Evolutionary conservation across 768 basidiomycete species (phyloP), one percentile per base, ranked within the genome.

Genomic region (Mycena crocata): DNA sequence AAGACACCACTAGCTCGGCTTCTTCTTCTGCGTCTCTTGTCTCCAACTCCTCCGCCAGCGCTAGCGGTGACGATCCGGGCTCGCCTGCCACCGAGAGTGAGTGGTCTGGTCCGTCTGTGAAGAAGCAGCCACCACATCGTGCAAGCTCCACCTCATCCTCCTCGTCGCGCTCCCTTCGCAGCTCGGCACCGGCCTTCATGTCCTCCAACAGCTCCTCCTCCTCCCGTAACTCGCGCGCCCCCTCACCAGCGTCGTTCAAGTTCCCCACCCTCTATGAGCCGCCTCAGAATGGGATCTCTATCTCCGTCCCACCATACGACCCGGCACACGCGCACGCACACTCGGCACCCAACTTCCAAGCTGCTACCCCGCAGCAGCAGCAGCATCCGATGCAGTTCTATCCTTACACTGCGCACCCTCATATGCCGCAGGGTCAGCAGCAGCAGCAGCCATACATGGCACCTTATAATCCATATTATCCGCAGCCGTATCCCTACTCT

Each of bases 61-160:
- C 74, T 61, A 81, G 80, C 23, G n/a, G n/a, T n/a, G 92, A 93
- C 62, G 93, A 93, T 65, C 83, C 87, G 19, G 84, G 90, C 73
- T 91, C 90, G 9, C 90, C 90, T 35, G 85, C 91, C 8, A 93
- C 92, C 21, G 93, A 94, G 78, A 93, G 92, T 76, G 93, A 94
- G 77, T 93, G 91, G 87, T 93, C 93, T 12, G 81, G 75, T 21
- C 81, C 83, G 40, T 78, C 82, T 23, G 87, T 82, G 3, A 88
- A 84, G 74, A 87, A 83, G 72, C 87, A 87, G 60, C 76, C 78
- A 45, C 82, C 83, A 54, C 84, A 84, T 62, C 81, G 81, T 19
- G 78, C 77, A 2, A 87, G 86, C 19, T 83, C 85, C 37, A 83
- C 86, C 21, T 89, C 89, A 0, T 88, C 86, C 21, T 89, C 89